Base-by-base conservation (phyloP, 2,329 filamentous ascomycete genomes). In the Nigrospora oryzae region DNA sequence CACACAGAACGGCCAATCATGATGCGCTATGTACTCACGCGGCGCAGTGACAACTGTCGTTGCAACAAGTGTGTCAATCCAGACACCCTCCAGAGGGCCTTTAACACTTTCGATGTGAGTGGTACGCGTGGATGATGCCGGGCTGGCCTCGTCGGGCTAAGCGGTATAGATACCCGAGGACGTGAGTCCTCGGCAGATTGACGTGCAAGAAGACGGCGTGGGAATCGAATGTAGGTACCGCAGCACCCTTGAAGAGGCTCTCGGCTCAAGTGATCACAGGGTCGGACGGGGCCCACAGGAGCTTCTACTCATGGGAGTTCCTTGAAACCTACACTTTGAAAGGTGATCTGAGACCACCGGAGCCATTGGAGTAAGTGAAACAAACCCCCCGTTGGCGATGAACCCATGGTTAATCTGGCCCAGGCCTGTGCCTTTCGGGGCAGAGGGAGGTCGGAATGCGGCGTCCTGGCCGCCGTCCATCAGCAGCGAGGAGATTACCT, bases 31-130 rank as follows among this genome's bases (percentile, higher is more conserved):
- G 23, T 28, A 40, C 55, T 59, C 40, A 57, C 45, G 3, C 40
- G 40, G 10, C 19, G 4, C 51, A 83, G 84, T 50, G 85, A 89
- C 54, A 84, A 87, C 56, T 90, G 86, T 56, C 82, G 80, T 47
- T 90, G 85, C 57, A 54, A 62, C 1, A 60, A 67, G 48, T 89
- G 86, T 57, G 71, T 85, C 19, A 83, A 89, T 60, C 75, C 77
- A 46, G 76, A 81, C 49, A 90, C 86, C 5, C 79, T 73, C 60
- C 86, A 90, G 62, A 70, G 83, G 23, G 74, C 77, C 42, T 70
- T 85, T 45, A 75, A 88, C 55, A 86, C 81, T 0, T 87, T 87
- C 53, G 69, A 74, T 46, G 79, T 45, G 7, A 38, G 33, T 31
- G 35, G 50, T 40, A 41, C 49, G 50, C 15, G 8, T 2, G 4